These are phyloP conservation scores for Rutstroemia sydowiana DNA, from an alignment of 2,329 filamentous ascomycete genomes.

Conservation along the genomic window DNA sequence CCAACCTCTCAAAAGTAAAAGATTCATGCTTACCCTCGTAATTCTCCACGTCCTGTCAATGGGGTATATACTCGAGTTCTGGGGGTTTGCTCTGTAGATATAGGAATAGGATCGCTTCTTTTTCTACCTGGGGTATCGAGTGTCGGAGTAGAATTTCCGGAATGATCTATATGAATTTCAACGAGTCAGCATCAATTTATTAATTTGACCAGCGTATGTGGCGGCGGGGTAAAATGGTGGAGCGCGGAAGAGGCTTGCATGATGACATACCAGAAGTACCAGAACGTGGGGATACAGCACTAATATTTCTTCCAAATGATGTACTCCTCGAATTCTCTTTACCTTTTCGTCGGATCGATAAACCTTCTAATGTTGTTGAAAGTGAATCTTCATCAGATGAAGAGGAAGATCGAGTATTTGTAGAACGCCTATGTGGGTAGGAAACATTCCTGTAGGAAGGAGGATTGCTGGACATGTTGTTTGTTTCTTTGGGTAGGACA, in stretches of 20 bases:
- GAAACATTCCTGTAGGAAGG: conserved; percentile 43
- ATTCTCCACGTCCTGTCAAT: conserved; percentile 51
- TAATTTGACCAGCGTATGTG: neutral
- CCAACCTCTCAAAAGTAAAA: conserved; percentile 7
- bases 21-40: conserved; percentile 44
- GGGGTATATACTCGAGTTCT: conserved; percentile 37
- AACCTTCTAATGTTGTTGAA: conserved; percentile 12
- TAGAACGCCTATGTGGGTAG: conserved; percentile 35
- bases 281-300: conserved; percentile 7
- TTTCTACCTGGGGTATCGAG: conserved; percentile 19
- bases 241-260: conserved; percentile 3
- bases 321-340: conserved; percentile 3
- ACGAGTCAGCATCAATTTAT: neutral
- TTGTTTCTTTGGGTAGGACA: neutral
- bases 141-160: neutral
- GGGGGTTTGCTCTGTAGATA: conserved; percentile 41
- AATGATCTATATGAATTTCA: conserved; percentile 8
- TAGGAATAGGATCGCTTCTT: conserved; percentile 47
- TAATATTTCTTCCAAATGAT: conserved; percentile 1
- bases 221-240: conserved; percentile 3
- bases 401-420: neutral
- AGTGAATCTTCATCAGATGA: conserved; percentile 19
- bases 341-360: conserved; percentile 6
- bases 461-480: conserved; percentile 38
- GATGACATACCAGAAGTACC: conserved; percentile 16